Percentiles rank a stretch among this genome's conserved stretches.
phyloP scores from a whole-genome alignment of 1,284 basidiomycete species.

The Trametes hirsuta region DNA sequence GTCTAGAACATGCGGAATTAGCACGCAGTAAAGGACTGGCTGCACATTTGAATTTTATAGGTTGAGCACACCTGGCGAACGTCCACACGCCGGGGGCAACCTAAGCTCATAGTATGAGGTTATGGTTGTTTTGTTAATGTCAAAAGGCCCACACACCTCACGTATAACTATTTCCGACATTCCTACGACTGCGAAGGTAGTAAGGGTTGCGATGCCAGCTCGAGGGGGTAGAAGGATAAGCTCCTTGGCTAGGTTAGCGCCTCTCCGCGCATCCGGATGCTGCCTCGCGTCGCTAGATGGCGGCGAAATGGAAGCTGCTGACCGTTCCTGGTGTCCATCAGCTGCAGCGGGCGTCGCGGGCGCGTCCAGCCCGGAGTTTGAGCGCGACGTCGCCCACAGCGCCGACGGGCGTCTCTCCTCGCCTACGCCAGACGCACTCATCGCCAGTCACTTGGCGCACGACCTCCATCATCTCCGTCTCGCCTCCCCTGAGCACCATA shows the following conservation, averaged over 20 bases:
- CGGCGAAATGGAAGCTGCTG: background rate
- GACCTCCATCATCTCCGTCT: slow-evolving; percentile 4
- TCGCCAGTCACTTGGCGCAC: slow-evolving; percentile 13
- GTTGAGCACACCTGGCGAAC: slow-evolving; percentile 20
- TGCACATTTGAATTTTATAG: background rate
- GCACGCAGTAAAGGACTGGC: background rate
- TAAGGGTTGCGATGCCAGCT: background rate
- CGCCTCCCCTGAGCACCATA: background rate
- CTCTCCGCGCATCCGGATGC: no score
- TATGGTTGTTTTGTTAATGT: background rate
- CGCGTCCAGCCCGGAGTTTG: slow-evolving; percentile 4
- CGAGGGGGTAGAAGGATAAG: no score
- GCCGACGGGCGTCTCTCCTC: background rate
- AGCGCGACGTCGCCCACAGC: background rate
- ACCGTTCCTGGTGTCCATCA: background rate
- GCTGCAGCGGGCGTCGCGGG: background rate
- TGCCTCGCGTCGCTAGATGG: background rate
- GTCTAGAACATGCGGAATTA: slow-evolving; percentile 39
- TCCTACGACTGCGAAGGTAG: background rate
- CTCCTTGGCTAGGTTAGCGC: no score
- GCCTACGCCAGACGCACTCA: background rate
- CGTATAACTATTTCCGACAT: slow-evolving; percentile 30
- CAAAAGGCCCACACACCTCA: background rate
- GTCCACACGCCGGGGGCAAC: slow-evolving; percentile 24
- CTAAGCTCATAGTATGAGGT: background rate